Conservation (phyloP, 1,284 basidiomycete species). For the Cystobasidium pallidum region DNA sequence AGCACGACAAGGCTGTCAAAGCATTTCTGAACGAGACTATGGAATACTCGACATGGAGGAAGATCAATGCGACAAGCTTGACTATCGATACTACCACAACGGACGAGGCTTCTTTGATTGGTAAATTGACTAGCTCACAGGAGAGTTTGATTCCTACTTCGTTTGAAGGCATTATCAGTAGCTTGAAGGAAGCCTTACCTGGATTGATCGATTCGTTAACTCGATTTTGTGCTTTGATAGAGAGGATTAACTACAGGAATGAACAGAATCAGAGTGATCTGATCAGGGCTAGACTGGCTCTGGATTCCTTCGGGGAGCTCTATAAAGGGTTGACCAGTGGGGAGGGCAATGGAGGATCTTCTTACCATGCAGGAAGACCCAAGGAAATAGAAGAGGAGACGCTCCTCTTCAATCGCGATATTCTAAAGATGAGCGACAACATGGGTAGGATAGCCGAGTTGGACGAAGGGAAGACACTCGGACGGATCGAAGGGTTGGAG, state of each 20-base stretch:
- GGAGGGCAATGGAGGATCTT: neutral
- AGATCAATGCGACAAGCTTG: slow-evolving; percentile 25
- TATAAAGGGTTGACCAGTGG: slow-evolving; percentile 40
- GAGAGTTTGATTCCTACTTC: slow-evolving; percentile 87
- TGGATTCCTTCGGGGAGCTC: slow-evolving; percentile 34
- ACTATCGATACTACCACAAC: slow-evolving; percentile 56
- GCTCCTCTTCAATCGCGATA: slow-evolving; percentile 1
- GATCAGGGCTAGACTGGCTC: slow-evolving; percentile 28
- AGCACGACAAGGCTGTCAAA: slow-evolving; percentile 77
- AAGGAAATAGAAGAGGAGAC: slow-evolving; percentile 41
- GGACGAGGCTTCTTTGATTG: slow-evolving; percentile 83
- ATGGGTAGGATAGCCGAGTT: slow-evolving; percentile 14
- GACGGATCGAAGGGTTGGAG: slow-evolving; percentile 42
- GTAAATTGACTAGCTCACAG: slow-evolving; percentile 76
- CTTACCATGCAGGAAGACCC: slow-evolving; percentile 33
- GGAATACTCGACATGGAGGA: slow-evolving; percentile 49
- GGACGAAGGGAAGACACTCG: slow-evolving; percentile 8
- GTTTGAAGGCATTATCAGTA: slow-evolving; percentile 80
- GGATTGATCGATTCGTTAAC: slow-evolving; percentile 86
- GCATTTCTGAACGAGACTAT: slow-evolving; percentile 62
- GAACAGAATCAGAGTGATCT: slow-evolving; percentile 47
- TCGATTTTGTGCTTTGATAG: slow-evolving; percentile 77
- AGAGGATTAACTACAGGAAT: slow-evolving; percentile 79
- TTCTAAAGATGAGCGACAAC: slow-evolving; percentile 2
- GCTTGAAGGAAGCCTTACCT: slow-evolving; percentile 68